These are phyloP conservation scores for Scutellaria minor DNA, from an alignment of 257 asterid genomes.

Conservation along the genomic window DNA sequence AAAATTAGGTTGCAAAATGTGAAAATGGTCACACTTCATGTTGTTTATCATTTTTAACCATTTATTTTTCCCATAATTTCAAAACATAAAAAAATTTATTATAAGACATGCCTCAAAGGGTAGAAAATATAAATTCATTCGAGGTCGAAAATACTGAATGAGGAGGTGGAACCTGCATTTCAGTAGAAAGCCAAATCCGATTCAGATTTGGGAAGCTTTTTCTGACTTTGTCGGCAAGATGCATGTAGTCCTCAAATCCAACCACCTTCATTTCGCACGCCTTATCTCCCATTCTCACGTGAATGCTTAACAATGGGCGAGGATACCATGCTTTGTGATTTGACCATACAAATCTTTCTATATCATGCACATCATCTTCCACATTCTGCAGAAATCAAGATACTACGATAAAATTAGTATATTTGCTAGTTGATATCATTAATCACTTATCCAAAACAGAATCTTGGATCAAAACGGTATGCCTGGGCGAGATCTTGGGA, in stretches of 20 bases:
- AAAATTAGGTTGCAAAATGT: too few relatives aligned
- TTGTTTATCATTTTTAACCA: too few relatives aligned
- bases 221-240: conserved; percentile 67
- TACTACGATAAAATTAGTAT: background rate
- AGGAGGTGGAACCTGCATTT: conserved; percentile 77
- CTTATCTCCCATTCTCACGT: conserved; percentile 94
- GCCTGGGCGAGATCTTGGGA: conserved; percentile 51
- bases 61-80: too few relatives aligned
- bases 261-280: conserved; percentile 96
- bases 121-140: background rate
- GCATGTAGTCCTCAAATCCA: conserved; percentile 81
- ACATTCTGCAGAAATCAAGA: conserved; percentile 42
- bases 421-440: background rate
- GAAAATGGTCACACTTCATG: too few relatives aligned
- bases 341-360: conserved; percentile 88
- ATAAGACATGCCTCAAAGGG: too few relatives aligned
- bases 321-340: conserved; percentile 83
- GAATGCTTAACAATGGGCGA: conserved; percentile 84
- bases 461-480: conserved; percentile 26
- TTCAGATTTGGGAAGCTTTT: conserved; percentile 73
- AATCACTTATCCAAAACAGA: background rate
- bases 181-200: conserved; percentile 91
- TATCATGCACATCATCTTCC: conserved; percentile 37
- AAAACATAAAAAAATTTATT: too few relatives aligned
- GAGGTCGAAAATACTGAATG: background rate